These are phyloP conservation scores for Arabidopsis suecica DNA, from an alignment of 345 rosid species.

Conservation along the genomic window DNA sequence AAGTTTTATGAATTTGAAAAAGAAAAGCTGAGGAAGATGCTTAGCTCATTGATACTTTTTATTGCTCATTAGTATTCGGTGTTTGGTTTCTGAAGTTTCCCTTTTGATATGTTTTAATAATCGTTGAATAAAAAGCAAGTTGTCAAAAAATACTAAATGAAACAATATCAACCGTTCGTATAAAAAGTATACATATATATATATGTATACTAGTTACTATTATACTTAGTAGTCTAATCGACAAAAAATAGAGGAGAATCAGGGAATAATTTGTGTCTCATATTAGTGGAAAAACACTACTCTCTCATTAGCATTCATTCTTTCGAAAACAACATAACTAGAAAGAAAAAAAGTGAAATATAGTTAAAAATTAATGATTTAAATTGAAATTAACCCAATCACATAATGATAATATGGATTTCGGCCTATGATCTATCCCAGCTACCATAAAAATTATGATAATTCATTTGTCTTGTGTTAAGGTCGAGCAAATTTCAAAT, in stretches of 20 bases:
- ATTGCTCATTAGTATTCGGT: slow-evolving; percentile 40
- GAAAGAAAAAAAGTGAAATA: neutral
- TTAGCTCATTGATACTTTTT: slow-evolving; percentile 25
- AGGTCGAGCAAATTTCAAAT: neutral
- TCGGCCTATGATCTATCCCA: neutral
- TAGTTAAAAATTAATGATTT: neutral
- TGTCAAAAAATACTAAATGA: slow-evolving; percentile 19
- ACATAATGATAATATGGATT: too few relatives aligned
- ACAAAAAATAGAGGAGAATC: slow-evolving; percentile 3
- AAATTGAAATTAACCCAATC: neutral
- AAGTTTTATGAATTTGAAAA: slow-evolving; percentile 5
- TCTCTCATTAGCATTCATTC: neutral
- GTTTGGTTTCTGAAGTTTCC: slow-evolving; percentile 40
- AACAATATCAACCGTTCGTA: slow-evolving; percentile 29
- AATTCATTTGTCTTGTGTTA: neutral
- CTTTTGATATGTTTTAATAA: slow-evolving; percentile 20
- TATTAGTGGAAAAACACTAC: slow-evolving; percentile 27
- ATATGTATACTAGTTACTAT: neutral
- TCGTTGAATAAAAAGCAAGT: slow-evolving; percentile 24
- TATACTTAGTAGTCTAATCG: slow-evolving; percentile 5
- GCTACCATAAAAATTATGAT: neutral
- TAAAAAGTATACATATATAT: slow-evolving; percentile 3
- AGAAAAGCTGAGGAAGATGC: slow-evolving; percentile 46
- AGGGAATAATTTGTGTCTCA: slow-evolving; percentile 22
- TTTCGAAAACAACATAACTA: neutral